Evolutionary conservation across 2,329 filamentous ascomycete species (phyloP).

Genomic region (Berkeleyomyces basicola): DNA sequence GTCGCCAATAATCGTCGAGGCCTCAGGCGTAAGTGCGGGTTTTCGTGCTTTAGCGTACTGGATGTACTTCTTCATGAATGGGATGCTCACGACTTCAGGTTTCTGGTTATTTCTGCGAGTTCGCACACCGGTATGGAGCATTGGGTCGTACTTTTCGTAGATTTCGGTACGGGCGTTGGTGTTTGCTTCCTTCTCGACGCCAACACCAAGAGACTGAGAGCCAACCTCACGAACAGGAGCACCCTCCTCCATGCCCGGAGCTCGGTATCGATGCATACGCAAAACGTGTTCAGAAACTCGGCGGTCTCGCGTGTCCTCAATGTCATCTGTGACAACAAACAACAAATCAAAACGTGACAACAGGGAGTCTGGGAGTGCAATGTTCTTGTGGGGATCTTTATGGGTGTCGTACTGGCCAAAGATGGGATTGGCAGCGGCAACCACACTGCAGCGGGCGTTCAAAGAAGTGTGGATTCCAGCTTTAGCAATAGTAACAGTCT

Average conservation of each 20-base stretch:
- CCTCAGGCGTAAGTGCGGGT: constrained; percentile 77
- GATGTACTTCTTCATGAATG: constrained; percentile 99
- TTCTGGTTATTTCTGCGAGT: constrained; percentile 61
- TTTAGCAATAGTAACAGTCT: constrained; percentile 97
- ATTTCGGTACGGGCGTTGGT: constrained; percentile 68
- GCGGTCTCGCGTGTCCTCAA: constrained; percentile 81
- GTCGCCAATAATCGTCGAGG: constrained; percentile 77
- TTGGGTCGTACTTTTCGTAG: constrained; percentile 89
- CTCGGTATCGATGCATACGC: constrained; percentile 90
- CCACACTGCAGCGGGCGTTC: constrained; percentile 89
- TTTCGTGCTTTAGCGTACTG: constrained; percentile 92
- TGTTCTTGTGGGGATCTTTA: constrained; percentile 98
- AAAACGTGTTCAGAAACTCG: constrained; percentile 92
- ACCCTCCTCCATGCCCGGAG: constrained; percentile 84
- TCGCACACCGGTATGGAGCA: constrained; percentile 85
- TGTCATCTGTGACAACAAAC: constrained; percentile 95
- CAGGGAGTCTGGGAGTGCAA: constrained; percentile 87
- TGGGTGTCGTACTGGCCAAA: constrained; percentile 97
- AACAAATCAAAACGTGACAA: constrained; percentile 96
- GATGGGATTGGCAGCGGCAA: constrained; percentile 92
- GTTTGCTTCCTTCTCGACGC: constrained; percentile 59
- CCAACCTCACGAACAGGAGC: constrained; percentile 81
- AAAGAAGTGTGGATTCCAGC: constrained; percentile 95
- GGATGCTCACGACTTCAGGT: constrained; percentile 81
- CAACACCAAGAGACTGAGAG: constrained; percentile 72